Evolutionary conservation across 2,329 filamentous ascomycete genomes (phyloP).

Genomic region (Ilyonectria robusta): DNA sequence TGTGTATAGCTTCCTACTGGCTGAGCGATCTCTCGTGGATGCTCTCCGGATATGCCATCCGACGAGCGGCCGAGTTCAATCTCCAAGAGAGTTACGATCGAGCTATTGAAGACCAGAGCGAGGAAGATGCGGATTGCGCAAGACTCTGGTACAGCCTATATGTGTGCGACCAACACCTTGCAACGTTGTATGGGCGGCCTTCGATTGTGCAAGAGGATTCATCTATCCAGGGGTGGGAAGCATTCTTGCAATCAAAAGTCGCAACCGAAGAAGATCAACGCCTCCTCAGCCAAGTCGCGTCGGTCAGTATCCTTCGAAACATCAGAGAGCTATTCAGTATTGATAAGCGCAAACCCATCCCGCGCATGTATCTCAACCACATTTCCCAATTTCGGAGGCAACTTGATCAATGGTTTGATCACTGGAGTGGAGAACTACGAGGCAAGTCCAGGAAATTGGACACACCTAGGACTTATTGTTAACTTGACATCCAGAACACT

Average conservation of each 20-base stretch:
- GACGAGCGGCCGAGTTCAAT: conserved; percentile 62
- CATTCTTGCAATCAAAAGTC: conserved; percentile 63
- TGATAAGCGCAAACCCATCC: conserved; percentile 66
- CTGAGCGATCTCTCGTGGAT: conserved; percentile 73
- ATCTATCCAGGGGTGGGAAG: conserved; percentile 68
- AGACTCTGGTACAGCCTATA: conserved; percentile 73
- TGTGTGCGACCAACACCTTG: conserved; percentile 72
- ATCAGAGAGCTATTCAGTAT: conserved; percentile 68
- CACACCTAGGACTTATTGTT: neutral
- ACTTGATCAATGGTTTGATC: conserved; percentile 53
- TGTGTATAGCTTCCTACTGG: conserved; percentile 74
- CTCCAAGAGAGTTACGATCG: conserved; percentile 57
- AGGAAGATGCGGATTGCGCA: conserved; percentile 61
- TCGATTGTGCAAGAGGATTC: conserved; percentile 70
- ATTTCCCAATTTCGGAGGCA: conserved; percentile 50
- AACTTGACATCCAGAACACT: conserved; percentile 49
- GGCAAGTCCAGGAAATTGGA: conserved; percentile 25
- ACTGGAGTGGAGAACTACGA: conserved; percentile 49
- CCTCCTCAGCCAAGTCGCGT: conserved; percentile 69
- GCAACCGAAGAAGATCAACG: conserved; percentile 68
- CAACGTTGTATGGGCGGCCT: conserved; percentile 71
- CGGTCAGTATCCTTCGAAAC: conserved; percentile 69
- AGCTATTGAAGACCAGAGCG: conserved; percentile 51
- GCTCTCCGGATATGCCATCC: conserved; percentile 66
- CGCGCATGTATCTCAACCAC: conserved; percentile 65